Percentiles rank a stretch among this genome's conserved stretches.
Conservation (phyloP, 441 rosid genomes). For the Syzygium malaccense region DNA sequence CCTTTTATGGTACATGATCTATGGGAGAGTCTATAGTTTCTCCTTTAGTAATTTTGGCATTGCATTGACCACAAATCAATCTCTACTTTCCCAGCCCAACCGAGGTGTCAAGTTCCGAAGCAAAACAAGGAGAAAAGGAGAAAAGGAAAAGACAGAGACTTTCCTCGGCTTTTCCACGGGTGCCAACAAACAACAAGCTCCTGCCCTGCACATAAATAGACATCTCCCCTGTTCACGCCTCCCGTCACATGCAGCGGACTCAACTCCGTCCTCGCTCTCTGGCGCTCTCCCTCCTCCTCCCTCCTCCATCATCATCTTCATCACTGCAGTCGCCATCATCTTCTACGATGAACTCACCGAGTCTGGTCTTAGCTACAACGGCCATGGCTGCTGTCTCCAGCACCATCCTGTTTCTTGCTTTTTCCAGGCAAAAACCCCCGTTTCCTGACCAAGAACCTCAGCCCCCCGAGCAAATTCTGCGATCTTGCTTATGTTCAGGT, state of each 20-base stretch:
- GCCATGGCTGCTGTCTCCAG: slow-evolving; percentile 68
- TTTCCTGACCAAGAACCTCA: slow-evolving; percentile 1
- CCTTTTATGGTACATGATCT: neutral
- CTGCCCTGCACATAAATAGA: neutral
- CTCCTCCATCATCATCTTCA: neutral
- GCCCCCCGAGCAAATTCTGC: slow-evolving; percentile 18
- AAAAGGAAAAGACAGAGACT: neutral
- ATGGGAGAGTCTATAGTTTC: neutral
- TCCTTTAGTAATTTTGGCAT: neutral
- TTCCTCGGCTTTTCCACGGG: neutral
- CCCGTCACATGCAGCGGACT: neutral
- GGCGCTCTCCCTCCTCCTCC: neutral
- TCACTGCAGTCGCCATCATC: neutral
- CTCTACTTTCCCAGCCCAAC: neutral
- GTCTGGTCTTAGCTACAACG: slow-evolving; percentile 52
- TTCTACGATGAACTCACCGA: slow-evolving; percentile 21
- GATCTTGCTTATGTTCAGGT: slow-evolving; percentile 71
- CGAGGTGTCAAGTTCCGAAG: neutral
- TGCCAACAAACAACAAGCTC: neutral
- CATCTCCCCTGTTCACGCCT: neutral
- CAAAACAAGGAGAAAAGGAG: no score
- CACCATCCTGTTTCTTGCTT: slow-evolving; percentile 55
- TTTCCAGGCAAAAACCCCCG: slow-evolving; percentile 31
- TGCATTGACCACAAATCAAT: neutral
- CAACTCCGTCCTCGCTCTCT: neutral